Base-by-base conservation (phyloP, 495 filamentous ascomycete species). In the Xylaria flabelliformis region DNA sequence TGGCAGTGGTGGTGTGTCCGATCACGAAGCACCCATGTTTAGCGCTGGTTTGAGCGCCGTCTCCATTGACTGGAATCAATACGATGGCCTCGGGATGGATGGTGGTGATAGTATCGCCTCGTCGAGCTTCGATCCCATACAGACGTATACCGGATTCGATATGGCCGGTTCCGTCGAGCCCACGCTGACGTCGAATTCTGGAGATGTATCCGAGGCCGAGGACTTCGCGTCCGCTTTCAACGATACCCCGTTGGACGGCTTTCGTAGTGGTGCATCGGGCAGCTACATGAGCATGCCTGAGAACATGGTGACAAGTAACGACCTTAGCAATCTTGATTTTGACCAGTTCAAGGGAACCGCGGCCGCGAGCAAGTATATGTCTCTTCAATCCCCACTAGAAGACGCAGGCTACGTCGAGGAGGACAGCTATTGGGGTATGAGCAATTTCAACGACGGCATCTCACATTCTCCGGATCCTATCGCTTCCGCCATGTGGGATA, bases 1-100 rank as follows among this genome's bases (percentile, higher is more conserved):
- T 72, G 84, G 83, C 39, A 76, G 83, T 46, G 83, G 83, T 41
- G 76, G 83, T 50, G 74, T 88, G 59, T 88, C 88, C 1, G 91
- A 93, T 66, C 83, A 86, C 67, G 92, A 95, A 13, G 78, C 87
- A 67, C 88, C 91, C 17, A 81, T 91, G 64, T 88, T 90, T 73
- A 92, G 91, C 69, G 88, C 91, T 13, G 90, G 88, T 6, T 80
- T 92, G 72, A 83, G 84, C 73, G 88, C 89, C 12, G 84, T 86
- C 13, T 87, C 90, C 8, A 89, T 93, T 53, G 91, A 94, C 80
- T 94, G 92, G 92, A 90, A 88, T 51, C 88, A 91, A 66, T 90
- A 91, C 74, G 90, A 91, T 64, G 85, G 85, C 6, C 81, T 93
- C 15, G 89, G 89, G 63, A 85, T 86, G 66, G 83, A 84, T 39